These are phyloP conservation scores for Kazachstania africana DNA, from an alignment of 805 yeast genomes.

Conservation along the genomic window DNA sequence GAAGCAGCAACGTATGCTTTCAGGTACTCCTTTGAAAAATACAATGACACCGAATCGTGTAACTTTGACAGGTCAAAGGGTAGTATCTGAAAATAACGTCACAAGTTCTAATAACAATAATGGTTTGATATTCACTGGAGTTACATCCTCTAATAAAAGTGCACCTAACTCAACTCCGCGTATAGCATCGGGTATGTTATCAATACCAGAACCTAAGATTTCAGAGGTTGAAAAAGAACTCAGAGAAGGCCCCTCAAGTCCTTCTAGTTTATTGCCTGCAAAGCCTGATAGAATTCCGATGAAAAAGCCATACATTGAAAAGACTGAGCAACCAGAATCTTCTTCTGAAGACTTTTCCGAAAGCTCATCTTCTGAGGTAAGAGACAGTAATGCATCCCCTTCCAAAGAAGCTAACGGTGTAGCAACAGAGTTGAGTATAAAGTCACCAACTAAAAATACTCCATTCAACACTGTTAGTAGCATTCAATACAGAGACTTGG, in stretches of 20 bases:
- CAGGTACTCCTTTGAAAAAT: constrained; percentile 23
- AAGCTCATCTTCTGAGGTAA: not conserved
- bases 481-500: not conserved
- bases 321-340: constrained; percentile 2
- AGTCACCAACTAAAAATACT: constrained; percentile 1
- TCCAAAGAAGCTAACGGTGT: not conserved
- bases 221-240: constrained; percentile 30
- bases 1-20: constrained; percentile 23
- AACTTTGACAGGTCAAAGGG: constrained; percentile 14
- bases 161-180: constrained; percentile 17
- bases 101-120: constrained; percentile 7
- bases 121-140: constrained; percentile 8
- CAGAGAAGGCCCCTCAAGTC: constrained; percentile 30
- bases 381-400: not conserved
- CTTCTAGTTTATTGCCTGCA: constrained; percentile 23
- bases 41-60: constrained; percentile 21
- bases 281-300: constrained; percentile 26
- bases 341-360: constrained; percentile 1
- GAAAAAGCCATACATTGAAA: constrained; percentile 22
- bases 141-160: not conserved
- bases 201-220: constrained; percentile 33
- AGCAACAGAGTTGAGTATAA: not conserved
- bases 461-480: not conserved
- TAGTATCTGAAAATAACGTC: constrained; percentile 15
- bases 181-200: constrained; percentile 33